Evolutionary conservation across 805 yeast genomes (phyloP).

Genomic region (Kluyveromyces nonfermentans): DNA sequence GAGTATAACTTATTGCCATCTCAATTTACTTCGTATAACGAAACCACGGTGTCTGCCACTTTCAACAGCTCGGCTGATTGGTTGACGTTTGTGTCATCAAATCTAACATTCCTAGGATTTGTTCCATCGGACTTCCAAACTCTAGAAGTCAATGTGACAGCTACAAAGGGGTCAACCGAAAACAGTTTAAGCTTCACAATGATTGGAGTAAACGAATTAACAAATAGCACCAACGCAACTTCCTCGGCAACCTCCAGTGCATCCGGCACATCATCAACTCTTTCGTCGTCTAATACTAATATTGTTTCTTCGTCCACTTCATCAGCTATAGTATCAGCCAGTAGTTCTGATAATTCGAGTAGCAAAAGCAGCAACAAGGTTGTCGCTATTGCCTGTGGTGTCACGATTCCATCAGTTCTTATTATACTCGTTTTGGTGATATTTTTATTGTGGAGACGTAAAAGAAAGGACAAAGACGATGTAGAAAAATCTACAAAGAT

Average conservation of each 20-base stretch:
- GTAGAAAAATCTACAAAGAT: constrained; percentile 28
- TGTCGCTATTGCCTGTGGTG: constrained; percentile 85
- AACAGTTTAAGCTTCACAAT: constrained; percentile 42
- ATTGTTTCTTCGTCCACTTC: constrained; percentile 21
- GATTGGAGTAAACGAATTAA: constrained; percentile 35
- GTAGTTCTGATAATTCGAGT: constrained; percentile 6
- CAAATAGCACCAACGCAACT: constrained; percentile 10
- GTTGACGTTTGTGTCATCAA: constrained; percentile 53
- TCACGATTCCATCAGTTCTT: constrained; percentile 62
- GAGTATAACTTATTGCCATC: constrained; percentile 44
- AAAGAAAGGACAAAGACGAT: constrained; percentile 30
- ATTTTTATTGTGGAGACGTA: constrained; percentile 48
- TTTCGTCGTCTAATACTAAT: constrained; percentile 20
- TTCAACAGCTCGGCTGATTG: constrained; percentile 40
- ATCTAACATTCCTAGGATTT: constrained; percentile 59
- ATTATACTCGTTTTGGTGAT: constrained; percentile 40
- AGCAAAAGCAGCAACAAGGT: constrained; percentile 35
- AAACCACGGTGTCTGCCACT: constrained; percentile 40
- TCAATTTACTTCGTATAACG: constrained; percentile 45
- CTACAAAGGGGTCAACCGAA: constrained; percentile 28
- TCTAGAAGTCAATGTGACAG: constrained; percentile 33
- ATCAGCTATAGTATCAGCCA: constrained; percentile 17
- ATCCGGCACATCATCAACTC: constrained; percentile 13
- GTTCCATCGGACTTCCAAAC: constrained; percentile 45
- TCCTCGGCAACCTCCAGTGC: constrained; percentile 23